Base-by-base conservation (phyloP, 371 early-diverging fungal genomes). In the Rhizopus arrhizus region DNA sequence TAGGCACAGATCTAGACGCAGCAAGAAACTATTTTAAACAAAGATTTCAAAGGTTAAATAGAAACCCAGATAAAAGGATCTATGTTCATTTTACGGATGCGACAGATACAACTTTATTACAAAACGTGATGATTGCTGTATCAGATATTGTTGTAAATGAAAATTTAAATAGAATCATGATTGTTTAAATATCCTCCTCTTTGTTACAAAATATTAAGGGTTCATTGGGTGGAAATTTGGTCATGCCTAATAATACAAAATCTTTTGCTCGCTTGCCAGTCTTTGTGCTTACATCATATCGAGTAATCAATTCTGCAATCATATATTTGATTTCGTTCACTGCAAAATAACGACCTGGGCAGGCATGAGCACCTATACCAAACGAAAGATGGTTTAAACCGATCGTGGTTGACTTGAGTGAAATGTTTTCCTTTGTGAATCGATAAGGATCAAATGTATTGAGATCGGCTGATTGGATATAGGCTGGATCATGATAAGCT, bases 61-160 rank as follows among this genome's bases (percentile, higher is more conserved):
- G 67, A 43, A 79, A 72, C 16, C 68, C 72, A 34, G 72, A 72
- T 32, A 87, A 87, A 50, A 70, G 77, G 38, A 72, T 85, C 10
- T 87, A 85, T 65, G 69, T 79, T 15, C 84, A 87, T 56, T 81
- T 75, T 53, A 84, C 87, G 4, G 78, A 87, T 48, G 85, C 87
- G 4, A 87, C 87, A 4, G 83, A 87, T 54, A 85, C 84, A 40
- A 70, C 74, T 12, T 63, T 81, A 32, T 58, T 87, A 35, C 69
- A 84, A 48, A 76, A 85, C 62, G 82, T 87, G 43, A 87, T 87
- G 85, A 61, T 68, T 22, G 77, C 80, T 22, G 83, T 85, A 10
- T 82, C 81, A 22, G 84, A 84, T 57, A 85, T 82, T 40, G 84
- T 85, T 13, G 54, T 85, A 22, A 74, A 73, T 41, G 74, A 80